Percentiles rank a stretch among this genome's conserved stretches.
Conservation (phyloP, 192 early-diverging fungal species). For the Coemansia sp. region DNA sequence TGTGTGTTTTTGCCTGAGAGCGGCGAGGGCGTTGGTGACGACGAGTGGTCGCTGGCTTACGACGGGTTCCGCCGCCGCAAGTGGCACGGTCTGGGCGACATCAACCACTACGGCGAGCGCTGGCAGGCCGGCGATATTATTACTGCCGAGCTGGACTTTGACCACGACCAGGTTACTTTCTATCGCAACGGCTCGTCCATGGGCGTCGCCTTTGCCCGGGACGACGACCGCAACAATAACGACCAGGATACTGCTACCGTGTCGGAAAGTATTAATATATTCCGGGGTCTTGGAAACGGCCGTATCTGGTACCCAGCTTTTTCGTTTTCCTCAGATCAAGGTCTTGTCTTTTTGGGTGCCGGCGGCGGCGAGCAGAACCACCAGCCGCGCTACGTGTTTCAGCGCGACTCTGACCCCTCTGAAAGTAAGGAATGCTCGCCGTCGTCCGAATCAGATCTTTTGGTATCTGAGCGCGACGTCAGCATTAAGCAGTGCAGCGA, state of each 20-base stretch:
- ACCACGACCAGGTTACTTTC: slow-evolving; percentile 37
- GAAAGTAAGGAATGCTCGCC: not conserved
- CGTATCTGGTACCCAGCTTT: slow-evolving; percentile 51
- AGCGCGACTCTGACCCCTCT: not conserved
- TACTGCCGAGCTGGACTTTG: slow-evolving; percentile 41
- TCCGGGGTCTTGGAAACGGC: slow-evolving; percentile 28
- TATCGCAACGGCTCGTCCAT: slow-evolving; percentile 38
- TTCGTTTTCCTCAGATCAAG: slow-evolving; percentile 45
- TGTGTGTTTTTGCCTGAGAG: slow-evolving; percentile 48
- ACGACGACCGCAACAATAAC: slow-evolving; percentile 8
- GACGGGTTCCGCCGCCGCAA: slow-evolving; percentile 42
- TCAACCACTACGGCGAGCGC: slow-evolving; percentile 31
- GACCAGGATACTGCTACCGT: slow-evolving; percentile 23
- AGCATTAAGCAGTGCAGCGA: not conserved
- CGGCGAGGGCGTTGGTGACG: slow-evolving; percentile 52
- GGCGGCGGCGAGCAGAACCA: slow-evolving; percentile 3
- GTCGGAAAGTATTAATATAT: slow-evolving; percentile 1
- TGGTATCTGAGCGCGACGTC: not conserved
- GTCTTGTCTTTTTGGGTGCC: slow-evolving; percentile 38
- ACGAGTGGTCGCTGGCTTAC: slow-evolving; percentile 44
- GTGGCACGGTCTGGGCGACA: slow-evolving; percentile 37
- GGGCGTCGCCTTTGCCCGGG: slow-evolving; percentile 45
- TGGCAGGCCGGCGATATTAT: slow-evolving; percentile 48
- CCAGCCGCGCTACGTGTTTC: not conserved
- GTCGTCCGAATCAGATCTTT: not conserved